Percentiles rank a stretch among this genome's conserved stretches.
Evolutionary conservation across 2,329 filamentous ascomycete genomes (phyloP).

Genomic region (Microdochium bolleyi): DNA sequence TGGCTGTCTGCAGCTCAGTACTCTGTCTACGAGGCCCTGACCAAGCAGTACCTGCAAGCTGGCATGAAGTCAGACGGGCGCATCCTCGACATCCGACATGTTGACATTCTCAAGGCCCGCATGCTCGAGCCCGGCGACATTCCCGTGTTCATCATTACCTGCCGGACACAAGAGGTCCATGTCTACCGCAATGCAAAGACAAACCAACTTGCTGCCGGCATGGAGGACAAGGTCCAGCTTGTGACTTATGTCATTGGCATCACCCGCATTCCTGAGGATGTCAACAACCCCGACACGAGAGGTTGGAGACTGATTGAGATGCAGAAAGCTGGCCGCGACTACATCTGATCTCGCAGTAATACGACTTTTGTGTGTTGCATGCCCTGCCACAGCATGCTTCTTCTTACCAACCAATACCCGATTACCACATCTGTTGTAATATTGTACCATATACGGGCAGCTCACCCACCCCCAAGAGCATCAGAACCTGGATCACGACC

Average conservation of each 20-base stretch:
- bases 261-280: constrained; percentile 87
- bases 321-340: constrained; percentile 96
- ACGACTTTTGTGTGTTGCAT: background rate
- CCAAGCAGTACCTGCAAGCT: constrained; percentile 89
- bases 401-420: background rate
- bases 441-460: background rate
- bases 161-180: constrained; percentile 93
- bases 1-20: constrained; percentile 97
- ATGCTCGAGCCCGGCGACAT: constrained; percentile 81
- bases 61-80: constrained; percentile 92
- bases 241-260: constrained; percentile 98
- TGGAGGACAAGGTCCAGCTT: constrained; percentile 98
- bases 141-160: constrained; percentile 95
- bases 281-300: constrained; percentile 91
- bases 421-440: background rate
- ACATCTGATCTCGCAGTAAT: constrained; percentile 34
- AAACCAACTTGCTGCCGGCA: constrained; percentile 82
- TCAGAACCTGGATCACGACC: background rate
- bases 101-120: constrained; percentile 76
- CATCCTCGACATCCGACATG: constrained; percentile 89
- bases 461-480: background rate
- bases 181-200: constrained; percentile 92
- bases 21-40: constrained; percentile 92
- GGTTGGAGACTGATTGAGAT: constrained; percentile 97
- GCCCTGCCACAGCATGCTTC: background rate